Conservation (phyloP, 2,329 filamentous ascomycete genomes). For the Penicillium sp. region DNA sequence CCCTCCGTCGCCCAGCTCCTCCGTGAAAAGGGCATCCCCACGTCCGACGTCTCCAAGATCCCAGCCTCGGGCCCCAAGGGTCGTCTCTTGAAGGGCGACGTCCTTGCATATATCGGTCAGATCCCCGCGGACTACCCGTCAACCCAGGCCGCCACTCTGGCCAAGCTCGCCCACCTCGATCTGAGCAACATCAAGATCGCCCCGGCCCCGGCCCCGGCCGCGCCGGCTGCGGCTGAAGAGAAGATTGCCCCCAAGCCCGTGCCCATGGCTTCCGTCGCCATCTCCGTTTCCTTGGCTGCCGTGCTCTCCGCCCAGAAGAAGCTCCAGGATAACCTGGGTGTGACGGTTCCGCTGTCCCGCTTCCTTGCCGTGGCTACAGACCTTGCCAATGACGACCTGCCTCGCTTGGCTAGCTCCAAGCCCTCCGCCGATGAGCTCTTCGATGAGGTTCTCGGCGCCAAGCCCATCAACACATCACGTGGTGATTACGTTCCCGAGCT, state of each 20-base stretch:
- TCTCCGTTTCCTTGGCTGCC: slow-evolving; percentile 74
- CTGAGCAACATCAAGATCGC: slow-evolving; percentile 92
- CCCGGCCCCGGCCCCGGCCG: slow-evolving; percentile 33
- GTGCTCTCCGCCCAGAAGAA: slow-evolving; percentile 78
- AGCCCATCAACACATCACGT: slow-evolving; percentile 45
- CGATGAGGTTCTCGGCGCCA: slow-evolving; percentile 73
- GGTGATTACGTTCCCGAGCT: slow-evolving; percentile 73
- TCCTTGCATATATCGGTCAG: slow-evolving; percentile 81
- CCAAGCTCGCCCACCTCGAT: slow-evolving; percentile 78
- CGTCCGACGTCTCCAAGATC: slow-evolving; percentile 75
- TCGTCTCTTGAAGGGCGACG: slow-evolving; percentile 89
- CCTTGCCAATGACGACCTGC: slow-evolving; percentile 83
- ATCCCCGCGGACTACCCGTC: slow-evolving; percentile 71
- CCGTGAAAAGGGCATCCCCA: slow-evolving; percentile 71
- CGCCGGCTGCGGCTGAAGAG: slow-evolving; percentile 38
- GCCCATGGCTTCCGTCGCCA: slow-evolving; percentile 51
- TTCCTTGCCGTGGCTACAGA: slow-evolving; percentile 84
- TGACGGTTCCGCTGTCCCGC: slow-evolving; percentile 77
- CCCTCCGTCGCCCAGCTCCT: slow-evolving; percentile 83
- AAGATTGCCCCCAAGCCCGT: slow-evolving; percentile 27
- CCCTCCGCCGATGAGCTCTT: slow-evolving; percentile 81
- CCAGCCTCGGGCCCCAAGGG: slow-evolving; percentile 83
- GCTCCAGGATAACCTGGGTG: slow-evolving; percentile 72
- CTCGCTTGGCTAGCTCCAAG: slow-evolving; percentile 60
- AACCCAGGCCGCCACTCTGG: slow-evolving; percentile 67